These are phyloP conservation scores for Camellia lanceoleosa DNA, from an alignment of 148 eudicot genomes.

Conservation along the genomic window DNA sequence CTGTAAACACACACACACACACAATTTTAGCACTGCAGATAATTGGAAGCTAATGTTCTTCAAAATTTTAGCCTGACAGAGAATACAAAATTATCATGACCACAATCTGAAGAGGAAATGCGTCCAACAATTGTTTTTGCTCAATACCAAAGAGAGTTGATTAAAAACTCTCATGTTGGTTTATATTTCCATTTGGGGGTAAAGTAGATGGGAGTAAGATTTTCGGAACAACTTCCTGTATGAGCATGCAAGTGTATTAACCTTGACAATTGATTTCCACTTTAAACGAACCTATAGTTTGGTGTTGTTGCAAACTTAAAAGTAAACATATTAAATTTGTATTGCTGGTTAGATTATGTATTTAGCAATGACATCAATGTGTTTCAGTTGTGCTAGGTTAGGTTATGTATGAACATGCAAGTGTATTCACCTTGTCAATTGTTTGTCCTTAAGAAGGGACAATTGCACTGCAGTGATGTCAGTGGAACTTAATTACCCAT, in stretches of 20 bases:
- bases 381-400: background rate
- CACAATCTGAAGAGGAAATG: constrained; percentile 8
- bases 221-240: background rate
- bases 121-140: background rate
- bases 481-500: too few relatives aligned
- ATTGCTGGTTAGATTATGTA: background rate
- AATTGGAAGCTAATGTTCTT: background rate
- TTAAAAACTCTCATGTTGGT: background rate
- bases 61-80: background rate
- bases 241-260: background rate
- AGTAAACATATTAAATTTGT: background rate
- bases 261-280: background rate
- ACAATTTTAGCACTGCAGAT: background rate
- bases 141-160: background rate
- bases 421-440: background rate
- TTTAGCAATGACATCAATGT: background rate
- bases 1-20: too few relatives aligned
- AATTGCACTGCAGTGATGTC: background rate
- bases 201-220: background rate
- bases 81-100: constrained; percentile 1
- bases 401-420: background rate
- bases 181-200: background rate
- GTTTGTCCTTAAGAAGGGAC: too few relatives aligned
- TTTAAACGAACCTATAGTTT: background rate
- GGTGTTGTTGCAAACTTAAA: background rate